These are phyloP conservation scores for Clonostachys rhizophaga DNA, from an alignment of 2,329 filamentous ascomycete species.

Conservation along the genomic window DNA sequence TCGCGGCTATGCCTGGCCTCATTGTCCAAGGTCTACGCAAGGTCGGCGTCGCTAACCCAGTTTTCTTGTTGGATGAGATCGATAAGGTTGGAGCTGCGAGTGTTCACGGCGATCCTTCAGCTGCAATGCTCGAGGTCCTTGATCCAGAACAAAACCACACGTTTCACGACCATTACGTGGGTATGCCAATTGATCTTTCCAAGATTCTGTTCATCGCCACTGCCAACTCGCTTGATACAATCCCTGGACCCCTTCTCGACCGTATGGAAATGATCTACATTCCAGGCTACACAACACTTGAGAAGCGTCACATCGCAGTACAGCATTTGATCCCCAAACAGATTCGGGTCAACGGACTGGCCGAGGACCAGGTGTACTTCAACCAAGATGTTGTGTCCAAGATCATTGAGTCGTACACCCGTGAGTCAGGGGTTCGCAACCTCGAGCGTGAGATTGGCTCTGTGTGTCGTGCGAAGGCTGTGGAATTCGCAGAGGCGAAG, in stretches of 20 bases:
- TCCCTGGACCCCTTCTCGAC: slow-evolving; percentile 88
- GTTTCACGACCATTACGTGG: slow-evolving; percentile 95
- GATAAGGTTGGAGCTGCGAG: slow-evolving; percentile 92
- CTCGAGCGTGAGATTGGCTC: slow-evolving; percentile 93
- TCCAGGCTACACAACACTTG: slow-evolving; percentile 91
- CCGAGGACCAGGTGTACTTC: slow-evolving; percentile 69
- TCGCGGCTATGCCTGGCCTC: slow-evolving; percentile 96
- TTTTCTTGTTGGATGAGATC: slow-evolving; percentile 94
- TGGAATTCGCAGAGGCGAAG: slow-evolving; percentile 87
- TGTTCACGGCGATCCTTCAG: slow-evolving; percentile 91
- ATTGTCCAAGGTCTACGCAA: slow-evolving; percentile 93
- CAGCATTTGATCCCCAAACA: slow-evolving; percentile 97
- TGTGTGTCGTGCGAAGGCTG: slow-evolving; percentile 91
- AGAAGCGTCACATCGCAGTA: slow-evolving; percentile 92
- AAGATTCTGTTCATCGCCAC: slow-evolving; percentile 98
- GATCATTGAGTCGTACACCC: slow-evolving; percentile 94
- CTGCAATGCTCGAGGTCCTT: slow-evolving; percentile 95
- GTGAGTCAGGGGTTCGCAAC: slow-evolving; percentile 92
- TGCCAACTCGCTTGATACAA: slow-evolving; percentile 91
- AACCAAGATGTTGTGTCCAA: slow-evolving; percentile 85
- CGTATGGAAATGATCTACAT: slow-evolving; percentile 96
- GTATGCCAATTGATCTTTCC: slow-evolving; percentile 90
- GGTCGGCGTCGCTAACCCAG: slow-evolving; percentile 90
- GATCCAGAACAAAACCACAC: slow-evolving; percentile 96
- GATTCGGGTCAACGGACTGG: slow-evolving; percentile 82